These are phyloP conservation scores for Blastobotrys aristatus DNA, from an alignment of 1,139 yeast species.

Conservation along the genomic window DNA sequence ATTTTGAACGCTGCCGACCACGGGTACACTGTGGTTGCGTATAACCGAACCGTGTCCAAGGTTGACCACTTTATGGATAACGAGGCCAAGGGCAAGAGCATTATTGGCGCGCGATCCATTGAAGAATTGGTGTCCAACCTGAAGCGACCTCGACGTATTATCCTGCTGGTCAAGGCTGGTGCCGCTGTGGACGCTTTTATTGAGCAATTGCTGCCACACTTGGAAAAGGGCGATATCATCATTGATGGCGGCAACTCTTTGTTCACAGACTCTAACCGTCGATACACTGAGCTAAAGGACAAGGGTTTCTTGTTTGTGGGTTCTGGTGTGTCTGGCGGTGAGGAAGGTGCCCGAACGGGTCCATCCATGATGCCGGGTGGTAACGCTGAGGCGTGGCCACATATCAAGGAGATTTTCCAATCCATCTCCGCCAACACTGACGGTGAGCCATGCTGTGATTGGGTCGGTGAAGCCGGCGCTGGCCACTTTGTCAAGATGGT, in stretches of 20 bases:
- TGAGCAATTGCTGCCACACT: constrained; percentile 75
- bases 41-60: constrained; percentile 94
- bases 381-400: constrained; percentile 97
- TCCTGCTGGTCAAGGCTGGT: constrained; percentile 95
- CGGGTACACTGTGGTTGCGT: constrained; percentile 91
- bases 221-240: constrained; percentile 96
- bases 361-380: constrained; percentile 99
- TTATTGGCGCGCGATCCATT: constrained; percentile 91
- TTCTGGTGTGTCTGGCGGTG: constrained; percentile 99
- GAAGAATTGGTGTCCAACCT: constrained; percentile 83
- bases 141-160: constrained; percentile 95
- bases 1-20: constrained; percentile 97
- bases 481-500: constrained; percentile 99
- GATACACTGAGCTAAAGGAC: constrained; percentile 79
- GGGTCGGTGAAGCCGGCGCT: constrained; percentile 99
- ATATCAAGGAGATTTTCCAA: constrained; percentile 94
- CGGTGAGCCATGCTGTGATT: constrained; percentile 99
- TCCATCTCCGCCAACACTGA: constrained; percentile 92
- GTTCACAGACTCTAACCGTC: constrained; percentile 98
- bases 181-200: constrained; percentile 89
- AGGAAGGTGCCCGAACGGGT: constrained; percentile 99
- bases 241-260: constrained; percentile 99
- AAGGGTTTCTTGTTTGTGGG: constrained; percentile 94
- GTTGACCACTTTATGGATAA: constrained; percentile 89
- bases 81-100: constrained; percentile 93